phyloP scores from a whole-genome alignment of 192 early-diverging fungal genomes.

The Chytriomyces sp. region DNA sequence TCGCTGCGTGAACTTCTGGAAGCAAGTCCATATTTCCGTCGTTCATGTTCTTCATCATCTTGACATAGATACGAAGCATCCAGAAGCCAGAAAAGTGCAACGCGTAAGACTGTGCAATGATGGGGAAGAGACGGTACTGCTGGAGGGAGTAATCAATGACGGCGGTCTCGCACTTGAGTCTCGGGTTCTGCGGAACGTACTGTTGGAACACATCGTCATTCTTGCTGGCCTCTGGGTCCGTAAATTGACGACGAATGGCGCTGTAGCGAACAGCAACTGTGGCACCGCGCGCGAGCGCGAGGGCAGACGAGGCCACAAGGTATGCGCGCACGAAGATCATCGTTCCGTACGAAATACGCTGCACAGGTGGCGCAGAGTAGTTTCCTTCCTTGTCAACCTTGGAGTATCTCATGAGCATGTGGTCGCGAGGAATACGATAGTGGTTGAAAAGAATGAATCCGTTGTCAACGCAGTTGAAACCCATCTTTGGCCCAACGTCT shows the following conservation, averaged over 20 bases:
- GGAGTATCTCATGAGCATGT: conserved; percentile 78
- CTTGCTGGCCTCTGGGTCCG: conserved; percentile 54
- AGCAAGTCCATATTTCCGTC: conserved; percentile 31
- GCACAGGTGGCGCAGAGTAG: conserved; percentile 69
- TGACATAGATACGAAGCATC: conserved; percentile 74
- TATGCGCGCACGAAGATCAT: conserved; percentile 83
- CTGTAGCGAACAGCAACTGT: conserved; percentile 91
- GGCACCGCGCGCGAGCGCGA: conserved; percentile 55
- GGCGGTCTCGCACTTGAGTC: conserved; percentile 70
- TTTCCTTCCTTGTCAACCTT: conserved; percentile 69
- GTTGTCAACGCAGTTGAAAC: conserved; percentile 84
- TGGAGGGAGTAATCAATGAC: conserved; percentile 92
- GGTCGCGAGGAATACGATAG: conserved; percentile 74
- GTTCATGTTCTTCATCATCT: conserved; percentile 77
- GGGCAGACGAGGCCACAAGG: conserved; percentile 53
- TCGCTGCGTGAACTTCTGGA: conserved; percentile 84
- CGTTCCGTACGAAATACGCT: conserved; percentile 81
- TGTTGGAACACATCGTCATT: conserved; percentile 14
- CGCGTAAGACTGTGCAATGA: conserved; percentile 87
- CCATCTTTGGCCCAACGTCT: conserved; percentile 88
- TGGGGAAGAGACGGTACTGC: conserved; percentile 89
- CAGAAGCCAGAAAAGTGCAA: conserved; percentile 89
- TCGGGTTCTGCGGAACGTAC: background rate
- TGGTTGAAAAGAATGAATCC: conserved; percentile 83
- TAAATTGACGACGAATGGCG: conserved; percentile 89